phyloP scores from a whole-genome alignment of 106 monocot genomes.

The Dendrobium nobile region DNA sequence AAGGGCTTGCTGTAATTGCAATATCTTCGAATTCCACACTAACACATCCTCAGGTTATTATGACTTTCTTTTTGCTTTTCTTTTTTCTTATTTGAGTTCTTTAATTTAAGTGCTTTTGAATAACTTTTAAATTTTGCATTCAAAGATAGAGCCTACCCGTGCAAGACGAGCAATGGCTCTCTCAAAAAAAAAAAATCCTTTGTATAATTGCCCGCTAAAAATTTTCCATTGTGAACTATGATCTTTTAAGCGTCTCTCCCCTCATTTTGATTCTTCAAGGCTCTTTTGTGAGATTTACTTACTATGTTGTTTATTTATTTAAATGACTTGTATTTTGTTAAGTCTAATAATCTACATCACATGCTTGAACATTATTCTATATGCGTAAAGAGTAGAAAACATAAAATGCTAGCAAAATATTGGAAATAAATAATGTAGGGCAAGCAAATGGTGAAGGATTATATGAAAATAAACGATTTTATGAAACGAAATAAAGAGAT shows the following conservation, averaged over 20 bases:
- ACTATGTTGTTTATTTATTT: neutral
- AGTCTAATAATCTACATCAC: neutral
- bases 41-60: constrained; percentile 77
- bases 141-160: neutral
- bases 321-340: neutral
- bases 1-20: constrained; percentile 78
- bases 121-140: neutral
- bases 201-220: too few species aligned
- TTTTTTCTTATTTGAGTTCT: neutral
- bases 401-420: too few species aligned
- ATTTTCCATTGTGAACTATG: too few species aligned
- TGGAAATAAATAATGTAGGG: too few species aligned
- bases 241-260: too few species aligned
- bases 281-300: too few species aligned
- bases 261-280: too few species aligned
- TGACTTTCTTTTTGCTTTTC: neutral
- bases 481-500: too few species aligned
- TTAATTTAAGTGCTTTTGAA: neutral
- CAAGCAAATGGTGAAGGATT: too few species aligned
- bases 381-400: too few species aligned
- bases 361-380: neutral
- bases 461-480: too few species aligned
- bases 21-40: constrained; percentile 80
- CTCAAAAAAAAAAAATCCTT: too few species aligned
- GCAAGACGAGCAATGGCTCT: neutral